phyloP scores from a whole-genome alignment of 441 rosid species.

The Gossypium schwendimanii region DNA sequence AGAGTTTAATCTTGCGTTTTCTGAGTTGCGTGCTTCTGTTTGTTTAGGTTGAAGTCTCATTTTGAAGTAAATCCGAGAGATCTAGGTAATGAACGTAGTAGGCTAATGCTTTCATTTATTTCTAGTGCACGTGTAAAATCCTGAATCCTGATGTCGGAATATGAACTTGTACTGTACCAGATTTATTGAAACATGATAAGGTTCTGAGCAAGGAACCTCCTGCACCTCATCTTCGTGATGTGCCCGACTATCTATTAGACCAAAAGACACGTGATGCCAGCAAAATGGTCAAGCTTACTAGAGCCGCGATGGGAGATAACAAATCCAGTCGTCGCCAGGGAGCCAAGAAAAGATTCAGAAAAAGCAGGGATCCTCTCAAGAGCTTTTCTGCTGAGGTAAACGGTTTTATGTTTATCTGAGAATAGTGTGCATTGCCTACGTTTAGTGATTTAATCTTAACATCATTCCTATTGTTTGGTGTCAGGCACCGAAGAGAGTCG shows the following conservation, averaged over 20 bases:
- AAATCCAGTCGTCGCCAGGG: constrained; percentile 32
- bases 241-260: constrained; percentile 76
- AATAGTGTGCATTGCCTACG: background rate
- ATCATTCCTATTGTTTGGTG: background rate
- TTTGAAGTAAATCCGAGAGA: constrained; percentile 86
- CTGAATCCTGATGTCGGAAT: background rate
- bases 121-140: background rate
- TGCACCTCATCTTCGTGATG: constrained; percentile 61
- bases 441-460: background rate
- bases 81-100: constrained; percentile 33
- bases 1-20: background rate
- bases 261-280: constrained; percentile 72
- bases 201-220: constrained; percentile 58
- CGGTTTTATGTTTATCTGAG: background rate
- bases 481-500: constrained; percentile 34
- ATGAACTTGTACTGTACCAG: constrained; percentile 30
- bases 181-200: constrained; percentile 80
- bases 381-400: background rate
- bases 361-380: constrained; percentile 43
- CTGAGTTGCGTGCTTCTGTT: background rate
- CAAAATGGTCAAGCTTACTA: constrained; percentile 73
- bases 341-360: constrained; percentile 44
- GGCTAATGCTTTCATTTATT: background rate
- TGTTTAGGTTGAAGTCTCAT: constrained; percentile 72
- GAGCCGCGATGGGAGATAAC: constrained; percentile 74